phyloP scores from a whole-genome alignment of 1,139 yeast genomes.

The Debaryomyces subglobosus region DNA sequence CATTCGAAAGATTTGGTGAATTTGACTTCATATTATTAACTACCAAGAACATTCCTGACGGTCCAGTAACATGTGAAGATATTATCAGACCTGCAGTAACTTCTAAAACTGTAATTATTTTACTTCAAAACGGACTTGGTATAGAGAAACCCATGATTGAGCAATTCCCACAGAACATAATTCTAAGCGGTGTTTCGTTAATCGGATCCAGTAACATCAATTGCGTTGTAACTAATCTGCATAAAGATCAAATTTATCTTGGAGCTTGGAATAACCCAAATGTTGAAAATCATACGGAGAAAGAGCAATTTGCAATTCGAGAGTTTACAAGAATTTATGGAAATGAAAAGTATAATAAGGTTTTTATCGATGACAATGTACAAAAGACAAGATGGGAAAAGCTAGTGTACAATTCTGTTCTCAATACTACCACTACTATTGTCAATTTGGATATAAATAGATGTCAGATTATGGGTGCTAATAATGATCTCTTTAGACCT shows the following conservation, averaged over 20 bases:
- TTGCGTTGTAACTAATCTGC: conserved; percentile 54
- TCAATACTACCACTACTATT: conserved; percentile 63
- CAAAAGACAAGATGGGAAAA: conserved; percentile 71
- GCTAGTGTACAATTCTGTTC: conserved; percentile 67
- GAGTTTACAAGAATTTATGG: conserved; percentile 55
- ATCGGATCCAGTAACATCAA: conserved; percentile 64
- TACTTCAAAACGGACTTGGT: conserved; percentile 76
- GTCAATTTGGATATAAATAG: conserved; percentile 59
- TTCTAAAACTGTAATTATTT: conserved; percentile 54
- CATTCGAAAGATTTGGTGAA: conserved; percentile 43
- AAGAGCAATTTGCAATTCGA: conserved; percentile 28
- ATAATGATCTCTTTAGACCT: conserved; percentile 53
- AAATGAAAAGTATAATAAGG: conserved; percentile 43
- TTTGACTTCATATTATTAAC: conserved; percentile 71
- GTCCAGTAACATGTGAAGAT: conserved; percentile 55
- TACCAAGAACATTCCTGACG: conserved; percentile 77
- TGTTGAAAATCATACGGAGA: conserved; percentile 20
- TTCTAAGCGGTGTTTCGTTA: conserved; percentile 70
- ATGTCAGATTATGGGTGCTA: conserved; percentile 56
- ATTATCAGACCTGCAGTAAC: conserved; percentile 59
- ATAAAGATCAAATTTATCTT: conserved; percentile 54
- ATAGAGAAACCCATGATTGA: conserved; percentile 64
- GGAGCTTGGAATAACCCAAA: conserved; percentile 51
- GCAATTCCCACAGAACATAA: conserved; percentile 58
- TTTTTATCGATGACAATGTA: conserved; percentile 50